Percentiles rank a stretch among this genome's conserved stretches.
Conservation (phyloP, 495 filamentous ascomycete genomes). For the Echria macrotheca region DNA sequence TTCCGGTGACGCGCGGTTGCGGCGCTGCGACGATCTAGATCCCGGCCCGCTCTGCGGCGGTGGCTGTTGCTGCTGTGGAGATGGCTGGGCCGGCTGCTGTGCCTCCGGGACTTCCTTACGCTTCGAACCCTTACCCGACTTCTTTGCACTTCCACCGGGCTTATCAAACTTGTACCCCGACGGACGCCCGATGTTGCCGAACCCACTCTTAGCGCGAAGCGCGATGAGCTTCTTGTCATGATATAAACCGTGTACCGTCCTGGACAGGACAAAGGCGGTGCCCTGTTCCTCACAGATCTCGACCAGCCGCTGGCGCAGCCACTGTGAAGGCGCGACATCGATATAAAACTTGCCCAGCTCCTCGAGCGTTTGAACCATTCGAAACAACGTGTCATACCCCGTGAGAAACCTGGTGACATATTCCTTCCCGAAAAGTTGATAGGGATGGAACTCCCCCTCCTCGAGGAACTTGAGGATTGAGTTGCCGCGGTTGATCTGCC, state of each 20-base stretch:
- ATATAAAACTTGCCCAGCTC: slow-evolving; percentile 43
- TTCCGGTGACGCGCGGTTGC: too few relatives aligned
- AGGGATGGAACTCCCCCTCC: slow-evolving; percentile 41
- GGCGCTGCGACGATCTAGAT: too few relatives aligned
- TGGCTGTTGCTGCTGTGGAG: too few relatives aligned
- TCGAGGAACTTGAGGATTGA: slow-evolving; percentile 37
- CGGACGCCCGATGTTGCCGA: slow-evolving; percentile 43
- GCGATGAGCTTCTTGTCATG: slow-evolving; percentile 38
- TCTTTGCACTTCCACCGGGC: slow-evolving; percentile 5
- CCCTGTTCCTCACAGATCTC: slow-evolving; percentile 32
- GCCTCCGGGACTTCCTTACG: slow-evolving; percentile 25
- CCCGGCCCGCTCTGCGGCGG: too few relatives aligned
- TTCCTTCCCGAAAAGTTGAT: slow-evolving; percentile 41
- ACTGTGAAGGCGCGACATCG: slow-evolving; percentile 40
- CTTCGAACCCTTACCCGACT: slow-evolving; percentile 8
- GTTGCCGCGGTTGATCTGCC: slow-evolving; percentile 43
- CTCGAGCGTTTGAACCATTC: slow-evolving; percentile 37
- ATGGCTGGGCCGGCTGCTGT: too few relatives aligned
- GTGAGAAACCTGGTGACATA: slow-evolving; percentile 35
- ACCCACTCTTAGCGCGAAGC: slow-evolving; percentile 39
- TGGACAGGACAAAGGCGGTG: slow-evolving; percentile 38
- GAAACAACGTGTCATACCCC: slow-evolving; percentile 45
- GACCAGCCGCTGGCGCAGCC: slow-evolving; percentile 43
- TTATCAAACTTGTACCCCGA: slow-evolving; percentile 28
- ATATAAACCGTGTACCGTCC: slow-evolving; percentile 36